These are phyloP conservation scores for Skeletonema menzelii DNA, from an alignment of 108 stramenopile genomes.

Conservation along the genomic window DNA sequence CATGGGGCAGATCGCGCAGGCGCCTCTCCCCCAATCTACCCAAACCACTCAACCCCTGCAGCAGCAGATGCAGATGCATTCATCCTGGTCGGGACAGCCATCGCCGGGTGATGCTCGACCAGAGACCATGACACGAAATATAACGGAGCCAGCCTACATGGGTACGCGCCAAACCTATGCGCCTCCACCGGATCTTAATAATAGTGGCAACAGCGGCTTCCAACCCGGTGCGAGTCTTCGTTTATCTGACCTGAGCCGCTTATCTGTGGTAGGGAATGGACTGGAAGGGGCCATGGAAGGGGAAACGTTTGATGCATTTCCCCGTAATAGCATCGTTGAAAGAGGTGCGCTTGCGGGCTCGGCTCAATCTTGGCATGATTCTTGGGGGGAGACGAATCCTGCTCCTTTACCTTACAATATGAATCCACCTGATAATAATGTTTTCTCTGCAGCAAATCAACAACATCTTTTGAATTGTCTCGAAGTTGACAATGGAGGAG, in stretches of 20 bases:
- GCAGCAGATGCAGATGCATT: background rate
- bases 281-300: background rate
- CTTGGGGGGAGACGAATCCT: constrained; percentile 16
- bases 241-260: background rate
- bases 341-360: background rate
- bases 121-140: background rate
- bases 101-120: background rate
- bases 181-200: background rate
- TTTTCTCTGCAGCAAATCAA: constrained; percentile 6
- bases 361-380: background rate
- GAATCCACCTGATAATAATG: background rate
- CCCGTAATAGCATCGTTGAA: background rate
- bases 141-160: background rate
- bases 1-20: background rate
- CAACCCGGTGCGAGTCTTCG: background rate
- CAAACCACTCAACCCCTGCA: background rate
- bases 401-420: constrained; percentile 14
- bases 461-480: constrained; percentile 1
- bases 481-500: background rate
- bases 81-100: background rate
- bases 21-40: background rate
- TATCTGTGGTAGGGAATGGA: background rate
- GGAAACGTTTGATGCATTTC: constrained; percentile 5
- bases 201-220: background rate
- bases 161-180: background rate